Base-by-base conservation (phyloP, 2,329 filamentous ascomycete genomes). In the Pezizomycotina sp. region DNA sequence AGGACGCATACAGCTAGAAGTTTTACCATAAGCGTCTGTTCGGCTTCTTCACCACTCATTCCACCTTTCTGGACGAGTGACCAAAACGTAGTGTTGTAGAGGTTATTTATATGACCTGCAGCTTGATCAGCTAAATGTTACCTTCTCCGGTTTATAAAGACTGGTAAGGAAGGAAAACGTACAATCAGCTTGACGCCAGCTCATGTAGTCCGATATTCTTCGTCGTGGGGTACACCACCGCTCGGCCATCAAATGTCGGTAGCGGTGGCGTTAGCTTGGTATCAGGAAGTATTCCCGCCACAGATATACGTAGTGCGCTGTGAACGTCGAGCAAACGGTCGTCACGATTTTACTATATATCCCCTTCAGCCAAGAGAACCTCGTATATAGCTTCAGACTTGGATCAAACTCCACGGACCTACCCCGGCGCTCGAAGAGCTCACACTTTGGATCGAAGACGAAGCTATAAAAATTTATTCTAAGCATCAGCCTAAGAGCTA, bases 31-130 rank as follows among this genome's bases (percentile, higher is more conserved):
- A 98, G 66, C 41, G 71, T 69, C 52, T 77, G 69, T 55, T 95
- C 86, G 0, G 89, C 89, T 40, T 81, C 77, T 32, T 74, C 76
- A 19, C 72, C 69, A 34, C 69, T 74, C 62, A 89, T 68, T 0
- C 76, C 78, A 2, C 80, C 84, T 30, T 71, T 62, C 46, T 81
- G 71, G 14, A 95, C 77, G 51, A 98, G 63, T 1, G 76, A 65
- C 89, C 89, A 98, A 56, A 95, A 95, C 0, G 82, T 81, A 0
- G 89, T 98, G 56, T 98, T 98, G 59, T 93, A 98, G 4, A 98
- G 68, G 53, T 98, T 98, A 58, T 98, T 98, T 51, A 98, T 92
- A 55, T 98, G 89, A 48, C 80, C 80, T 86, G 42, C 7, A 30
- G 22, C 8, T 24, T 16, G 10, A 21, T 22, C 51, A 20, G 50